Base-by-base conservation (phyloP, 768 basidiomycete genomes). In the Lenzites betulinus region DNA sequence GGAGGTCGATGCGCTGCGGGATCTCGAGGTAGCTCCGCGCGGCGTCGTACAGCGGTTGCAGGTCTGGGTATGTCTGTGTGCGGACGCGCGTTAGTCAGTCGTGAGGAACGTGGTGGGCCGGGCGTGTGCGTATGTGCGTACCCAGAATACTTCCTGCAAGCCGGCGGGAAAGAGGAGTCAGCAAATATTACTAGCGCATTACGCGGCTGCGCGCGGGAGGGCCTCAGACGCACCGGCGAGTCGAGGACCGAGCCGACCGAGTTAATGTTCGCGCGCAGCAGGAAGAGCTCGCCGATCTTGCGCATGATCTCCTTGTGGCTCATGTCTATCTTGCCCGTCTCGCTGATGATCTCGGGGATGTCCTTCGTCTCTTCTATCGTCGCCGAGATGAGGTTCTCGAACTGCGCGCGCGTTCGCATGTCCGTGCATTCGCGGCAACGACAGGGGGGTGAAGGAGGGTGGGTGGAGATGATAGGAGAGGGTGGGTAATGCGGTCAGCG, bases 301-400 rank as follows among this genome's bases (percentile, higher is more conserved):
- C 92, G 90, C 95, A 98, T 96, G 70, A 98, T 98, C 72, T 97
- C 95, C 80, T 89, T 90, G 71, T 92, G 90, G 18, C 88, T 85
- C 82, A 90, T 90, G 42, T 90, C 91, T 63, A 98, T 95, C 76
- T 96, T 95, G 11, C 95, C 95, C 1, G 93, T 96, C 73, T 95
- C 92, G 54, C 91, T 91, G 54, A 98, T 90, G 58, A 88, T 83
- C 75, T 94, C 93, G 39, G 95, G 95, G 56, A 97, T 93, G 70
- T 96, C 93, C 71, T 95, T 96, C 1, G 95, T 98, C 70, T 96
- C 92, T 71, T 96, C 94, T 68, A 98, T 96, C 47, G 94, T 97
- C 18, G 85, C 84, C 42, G 93, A 91, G 63, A 98, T 93, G 42
- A 95, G 80, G 44, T 92, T 91, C 76, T 98, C 95, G 68, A 97